These are phyloP conservation scores for Kalaharituber pfeilii DNA, from an alignment of 2,329 filamentous ascomycete genomes.

Conservation along the genomic window DNA sequence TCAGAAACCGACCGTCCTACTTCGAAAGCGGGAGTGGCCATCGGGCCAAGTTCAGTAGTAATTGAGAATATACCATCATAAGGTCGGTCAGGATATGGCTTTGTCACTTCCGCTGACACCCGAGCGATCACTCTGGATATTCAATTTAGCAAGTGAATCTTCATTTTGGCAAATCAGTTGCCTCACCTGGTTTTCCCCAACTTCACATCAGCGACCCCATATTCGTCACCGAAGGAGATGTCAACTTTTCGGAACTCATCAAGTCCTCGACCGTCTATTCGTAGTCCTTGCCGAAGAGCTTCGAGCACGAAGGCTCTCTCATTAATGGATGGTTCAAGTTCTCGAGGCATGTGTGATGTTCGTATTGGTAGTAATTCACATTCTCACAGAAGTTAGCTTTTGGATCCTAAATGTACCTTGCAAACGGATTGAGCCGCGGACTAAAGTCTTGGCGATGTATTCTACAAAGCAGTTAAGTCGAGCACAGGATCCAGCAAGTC, in stretches of 20 bases:
- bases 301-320: constrained; percentile 74
- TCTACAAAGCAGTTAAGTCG: too few species aligned
- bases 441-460: too few species aligned
- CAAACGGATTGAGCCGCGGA: too few species aligned
- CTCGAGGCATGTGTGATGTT: constrained; percentile 79
- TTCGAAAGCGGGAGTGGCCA: constrained; percentile 82
- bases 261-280: constrained; percentile 65
- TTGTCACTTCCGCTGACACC: constrained; percentile 73
- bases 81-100: constrained; percentile 70
- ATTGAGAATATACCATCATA: constrained; percentile 95
- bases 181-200: constrained; percentile 78
- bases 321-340: constrained; percentile 75
- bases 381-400: too few species aligned
- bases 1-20: constrained; percentile 50
- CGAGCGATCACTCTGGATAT: constrained; percentile 65
- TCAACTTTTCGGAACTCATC: constrained; percentile 64
- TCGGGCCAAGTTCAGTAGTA: constrained; percentile 73
- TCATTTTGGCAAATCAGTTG: neutral
- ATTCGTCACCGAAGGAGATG: constrained; percentile 73
- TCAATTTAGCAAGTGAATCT: neutral
- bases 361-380: too few species aligned
- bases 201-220: constrained; percentile 72
- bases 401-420: too few species aligned
- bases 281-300: constrained; percentile 61
- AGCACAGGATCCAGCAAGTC: too few species aligned